Percentiles rank a stretch among this genome's conserved stretches.
Evolutionary conservation across 208 protist species (phyloP).

Genomic region (Wallacemonas rigidus): DNA sequence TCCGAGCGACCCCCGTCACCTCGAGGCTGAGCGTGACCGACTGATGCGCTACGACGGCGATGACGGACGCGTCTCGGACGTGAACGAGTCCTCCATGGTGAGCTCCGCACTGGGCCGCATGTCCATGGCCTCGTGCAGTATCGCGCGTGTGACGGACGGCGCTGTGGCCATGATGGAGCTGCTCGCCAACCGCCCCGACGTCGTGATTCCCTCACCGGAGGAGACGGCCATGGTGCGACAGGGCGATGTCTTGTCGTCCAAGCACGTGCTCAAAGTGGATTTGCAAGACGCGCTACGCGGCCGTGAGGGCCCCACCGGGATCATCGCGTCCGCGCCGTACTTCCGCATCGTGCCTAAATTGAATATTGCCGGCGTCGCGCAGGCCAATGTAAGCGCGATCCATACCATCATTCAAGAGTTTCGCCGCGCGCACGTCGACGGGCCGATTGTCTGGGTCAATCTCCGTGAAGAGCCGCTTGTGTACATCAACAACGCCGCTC

Average conservation of each 20-base stretch:
- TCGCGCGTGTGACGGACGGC: slow-evolving; percentile 54
- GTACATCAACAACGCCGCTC: slow-evolving; percentile 85
- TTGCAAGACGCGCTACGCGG: slow-evolving; percentile 68
- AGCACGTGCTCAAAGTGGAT: slow-evolving; percentile 82
- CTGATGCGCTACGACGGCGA: not conserved
- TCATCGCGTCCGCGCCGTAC: slow-evolving; percentile 82
- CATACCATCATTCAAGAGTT: slow-evolving; percentile 83
- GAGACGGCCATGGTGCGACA: slow-evolving; percentile 59
- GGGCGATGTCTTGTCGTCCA: slow-evolving; percentile 79
- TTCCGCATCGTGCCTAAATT: slow-evolving; percentile 89
- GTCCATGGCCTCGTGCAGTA: slow-evolving; percentile 65
- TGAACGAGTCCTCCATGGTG: slow-evolving; percentile 27
- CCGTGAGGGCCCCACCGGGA: slow-evolving; percentile 66
- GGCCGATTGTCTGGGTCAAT: slow-evolving; percentile 83
- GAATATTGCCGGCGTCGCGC: slow-evolving; percentile 80
- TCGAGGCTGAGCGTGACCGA: slow-evolving; percentile 1
- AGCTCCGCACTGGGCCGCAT: slow-evolving; percentile 47
- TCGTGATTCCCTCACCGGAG: slow-evolving; percentile 64
- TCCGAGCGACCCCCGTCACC: not conserved
- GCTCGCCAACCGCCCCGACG: slow-evolving; percentile 54
- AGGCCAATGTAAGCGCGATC: slow-evolving; percentile 75
- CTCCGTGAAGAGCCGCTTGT: slow-evolving; percentile 87
- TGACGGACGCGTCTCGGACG: slow-evolving; percentile 4
- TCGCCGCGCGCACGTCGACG: slow-evolving; percentile 62
- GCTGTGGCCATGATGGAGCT: slow-evolving; percentile 77